phyloP scores from a whole-genome alignment of 192 early-diverging fungal species.

The Coemansia sp. region DNA sequence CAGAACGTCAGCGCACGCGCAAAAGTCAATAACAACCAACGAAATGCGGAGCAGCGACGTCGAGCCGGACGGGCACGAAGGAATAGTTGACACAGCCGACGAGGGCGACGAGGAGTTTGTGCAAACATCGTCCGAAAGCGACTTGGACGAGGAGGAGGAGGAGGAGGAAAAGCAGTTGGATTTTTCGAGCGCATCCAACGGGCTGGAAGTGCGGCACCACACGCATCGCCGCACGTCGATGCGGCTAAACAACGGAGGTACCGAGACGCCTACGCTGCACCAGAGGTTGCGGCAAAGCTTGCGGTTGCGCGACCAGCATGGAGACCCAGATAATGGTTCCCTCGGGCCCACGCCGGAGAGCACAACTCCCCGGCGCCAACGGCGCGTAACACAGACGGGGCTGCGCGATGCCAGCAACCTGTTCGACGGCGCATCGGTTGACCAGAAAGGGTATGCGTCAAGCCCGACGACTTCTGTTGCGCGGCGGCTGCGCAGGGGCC shows the following conservation, averaged over 20 bases:
- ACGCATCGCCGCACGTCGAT: background rate
- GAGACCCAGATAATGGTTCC: background rate
- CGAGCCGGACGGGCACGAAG: background rate
- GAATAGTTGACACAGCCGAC: slow-evolving; percentile 7
- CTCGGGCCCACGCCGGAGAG: background rate
- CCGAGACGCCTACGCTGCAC: background rate
- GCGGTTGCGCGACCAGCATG: slow-evolving; percentile 1
- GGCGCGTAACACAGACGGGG: background rate
- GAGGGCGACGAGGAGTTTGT: slow-evolving; percentile 33
- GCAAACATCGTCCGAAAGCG: slow-evolving; percentile 12
- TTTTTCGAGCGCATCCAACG: background rate
- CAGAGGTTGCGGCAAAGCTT: background rate
- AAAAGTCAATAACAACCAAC: background rate
- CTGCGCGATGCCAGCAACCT: background rate
- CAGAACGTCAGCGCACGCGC: background rate
- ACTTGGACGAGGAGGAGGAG: slow-evolving; percentile 12
- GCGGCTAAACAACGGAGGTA: background rate
- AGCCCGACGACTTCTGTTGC: slow-evolving; percentile 27
- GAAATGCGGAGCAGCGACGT: background rate
- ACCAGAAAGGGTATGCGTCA: slow-evolving; percentile 31
- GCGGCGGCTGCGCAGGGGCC: slow-evolving; percentile 27
- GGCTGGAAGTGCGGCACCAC: background rate
- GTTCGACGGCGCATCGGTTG: slow-evolving; percentile 1
- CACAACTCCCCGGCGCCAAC: background rate
- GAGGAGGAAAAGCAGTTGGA: slow-evolving; percentile 3